These are phyloP conservation scores for Phanerochaete carnosa DNA, from an alignment of 768 basidiomycete species.

Conservation along the genomic window DNA sequence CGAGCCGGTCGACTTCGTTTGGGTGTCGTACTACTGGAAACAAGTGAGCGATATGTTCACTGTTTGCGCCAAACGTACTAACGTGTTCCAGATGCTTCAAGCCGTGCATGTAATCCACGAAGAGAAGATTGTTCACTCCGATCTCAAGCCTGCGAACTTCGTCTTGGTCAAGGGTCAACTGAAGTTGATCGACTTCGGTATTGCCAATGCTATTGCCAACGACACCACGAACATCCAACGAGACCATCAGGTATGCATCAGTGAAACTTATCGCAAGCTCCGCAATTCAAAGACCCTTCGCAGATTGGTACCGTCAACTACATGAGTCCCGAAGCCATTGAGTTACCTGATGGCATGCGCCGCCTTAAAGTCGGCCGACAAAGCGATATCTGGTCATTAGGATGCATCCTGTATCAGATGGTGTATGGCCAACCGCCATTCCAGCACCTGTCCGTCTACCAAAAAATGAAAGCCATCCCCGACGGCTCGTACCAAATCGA, in stretches of 20 bases:
- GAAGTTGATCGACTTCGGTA: conserved; percentile 99
- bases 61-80: not conserved
- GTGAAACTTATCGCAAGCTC: not conserved
- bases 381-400: conserved; percentile 96
- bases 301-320: conserved; percentile 97
- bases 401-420: conserved; percentile 99
- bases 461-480: conserved; percentile 95
- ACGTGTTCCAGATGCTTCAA: conserved; percentile 80
- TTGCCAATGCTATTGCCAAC: conserved; percentile 97
- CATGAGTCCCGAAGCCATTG: conserved; percentile 98
- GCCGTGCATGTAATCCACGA: conserved; percentile 98
- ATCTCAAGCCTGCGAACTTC: conserved; percentile 98
- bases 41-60: conserved; percentile 53
- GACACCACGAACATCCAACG: conserved; percentile 98
- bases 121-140: conserved; percentile 98
- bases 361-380: conserved; percentile 93
- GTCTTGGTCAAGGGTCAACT: conserved; percentile 92
- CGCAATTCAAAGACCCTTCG: not conserved
- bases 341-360: conserved; percentile 80
- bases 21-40: conserved; percentile 95
- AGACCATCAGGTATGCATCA: conserved; percentile 77
- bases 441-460: conserved; percentile 73
- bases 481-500: conserved; percentile 72
- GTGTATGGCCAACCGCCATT: conserved; percentile 94
- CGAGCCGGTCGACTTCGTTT: conserved; percentile 86